Percentiles rank a stretch among this genome's conserved stretches.
These are phyloP conservation scores for Nakazawaea ambrosiae DNA, from an alignment of 805 yeast genomes.

Conservation along the genomic window DNA sequence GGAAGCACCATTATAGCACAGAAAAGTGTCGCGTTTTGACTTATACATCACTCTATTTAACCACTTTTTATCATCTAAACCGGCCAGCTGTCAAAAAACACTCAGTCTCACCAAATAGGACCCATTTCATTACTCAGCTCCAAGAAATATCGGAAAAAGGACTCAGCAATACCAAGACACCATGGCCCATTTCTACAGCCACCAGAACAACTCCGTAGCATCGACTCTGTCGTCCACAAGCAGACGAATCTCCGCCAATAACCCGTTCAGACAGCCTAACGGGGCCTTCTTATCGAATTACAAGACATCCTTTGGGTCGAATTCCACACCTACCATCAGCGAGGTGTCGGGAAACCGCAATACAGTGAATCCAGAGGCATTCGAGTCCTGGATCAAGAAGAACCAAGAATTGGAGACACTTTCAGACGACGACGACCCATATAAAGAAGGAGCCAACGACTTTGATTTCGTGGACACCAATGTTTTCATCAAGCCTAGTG, in stretches of 20 bases:
- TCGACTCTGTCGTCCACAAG: slow-evolving; percentile 31
- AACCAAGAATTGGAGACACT: slow-evolving; percentile 28
- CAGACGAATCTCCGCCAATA: slow-evolving; percentile 49
- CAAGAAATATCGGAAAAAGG: too few relatives aligned
- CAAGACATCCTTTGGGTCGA: slow-evolving; percentile 11
- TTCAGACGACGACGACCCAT: slow-evolving; percentile 30
- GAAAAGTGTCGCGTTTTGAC: too few relatives aligned
- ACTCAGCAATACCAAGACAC: too few relatives aligned
- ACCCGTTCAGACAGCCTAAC: slow-evolving; percentile 57
- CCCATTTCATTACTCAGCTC: too few relatives aligned
- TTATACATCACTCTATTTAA: too few relatives aligned
- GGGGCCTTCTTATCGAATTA: slow-evolving; percentile 6
- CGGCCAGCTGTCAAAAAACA: too few relatives aligned
- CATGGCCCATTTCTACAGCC: slow-evolving; percentile 18
- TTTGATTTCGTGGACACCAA: slow-evolving; percentile 18
- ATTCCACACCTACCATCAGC: slow-evolving; percentile 17
- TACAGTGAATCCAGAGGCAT: slow-evolving; percentile 24
- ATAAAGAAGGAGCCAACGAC: slow-evolving; percentile 28
- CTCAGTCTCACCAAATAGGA: too few relatives aligned
- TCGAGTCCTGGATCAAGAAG: slow-evolving; percentile 53
- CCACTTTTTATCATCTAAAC: too few relatives aligned
- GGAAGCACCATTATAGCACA: too few relatives aligned
- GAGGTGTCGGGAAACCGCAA: slow-evolving; percentile 21
- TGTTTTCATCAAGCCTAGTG: slow-evolving; percentile 19
- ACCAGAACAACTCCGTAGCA: slow-evolving; percentile 22